These are phyloP conservation scores for Ceratobasidium sp. DNA, from an alignment of 1,284 basidiomycete genomes.

Conservation along the genomic window DNA sequence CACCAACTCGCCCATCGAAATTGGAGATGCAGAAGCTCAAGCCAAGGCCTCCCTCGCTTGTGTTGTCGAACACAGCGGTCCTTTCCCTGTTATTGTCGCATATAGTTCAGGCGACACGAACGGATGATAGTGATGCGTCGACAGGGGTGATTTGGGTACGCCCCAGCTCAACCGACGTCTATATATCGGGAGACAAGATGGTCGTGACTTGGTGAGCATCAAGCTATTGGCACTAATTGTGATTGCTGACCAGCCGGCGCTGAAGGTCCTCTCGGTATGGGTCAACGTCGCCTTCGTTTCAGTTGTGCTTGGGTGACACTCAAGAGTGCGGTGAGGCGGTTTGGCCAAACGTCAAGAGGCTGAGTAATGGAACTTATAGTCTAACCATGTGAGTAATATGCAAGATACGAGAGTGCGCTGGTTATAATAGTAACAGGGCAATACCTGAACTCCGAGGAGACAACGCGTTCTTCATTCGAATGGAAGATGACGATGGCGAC, in stretches of 20 bases:
- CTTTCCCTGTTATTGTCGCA: background rate
- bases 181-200: constrained; percentile 30
- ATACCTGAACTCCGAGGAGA: constrained; percentile 22
- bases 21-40: constrained; percentile 1
- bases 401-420: background rate
- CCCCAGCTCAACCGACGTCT: background rate
- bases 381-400: constrained; percentile 23
- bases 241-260: background rate
- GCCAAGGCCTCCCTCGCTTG: constrained; percentile 13
- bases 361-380: constrained; percentile 15
- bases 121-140: background rate
- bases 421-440: background rate
- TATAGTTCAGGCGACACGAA: background rate
- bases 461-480: constrained; percentile 29
- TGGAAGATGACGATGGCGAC: constrained; percentile 37
- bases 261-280: constrained; percentile 21
- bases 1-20: background rate
- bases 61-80: background rate
- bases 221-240: background rate
- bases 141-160: constrained; percentile 14
- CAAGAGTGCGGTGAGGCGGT: constrained; percentile 28
- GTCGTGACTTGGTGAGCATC: constrained; percentile 28
- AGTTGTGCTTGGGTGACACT: constrained; percentile 31
- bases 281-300: constrained; percentile 30
- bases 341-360: constrained; percentile 40